phyloP scores from a whole-genome alignment of 306 rosid genomes.

The Quercus berberidifolia region DNA sequence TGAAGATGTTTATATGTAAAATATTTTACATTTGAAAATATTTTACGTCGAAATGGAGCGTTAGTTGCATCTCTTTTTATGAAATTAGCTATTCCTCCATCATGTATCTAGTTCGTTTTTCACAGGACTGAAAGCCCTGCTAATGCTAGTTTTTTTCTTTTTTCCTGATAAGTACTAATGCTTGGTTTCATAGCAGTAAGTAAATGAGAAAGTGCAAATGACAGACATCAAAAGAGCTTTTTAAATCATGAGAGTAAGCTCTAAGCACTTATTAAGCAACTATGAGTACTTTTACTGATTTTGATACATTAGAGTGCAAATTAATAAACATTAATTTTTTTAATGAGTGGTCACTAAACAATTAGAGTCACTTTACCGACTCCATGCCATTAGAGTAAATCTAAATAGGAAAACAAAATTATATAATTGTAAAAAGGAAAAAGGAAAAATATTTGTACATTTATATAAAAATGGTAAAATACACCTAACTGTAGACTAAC shows the following conservation, averaged over 20 bases:
- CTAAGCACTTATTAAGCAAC: neutral
- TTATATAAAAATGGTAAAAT: too few species aligned
- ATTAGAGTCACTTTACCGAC: neutral
- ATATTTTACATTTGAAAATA: constrained; percentile 46
- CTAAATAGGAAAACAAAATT: neutral
- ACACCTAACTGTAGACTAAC: too few species aligned
- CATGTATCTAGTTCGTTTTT: neutral
- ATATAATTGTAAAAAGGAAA: neutral
- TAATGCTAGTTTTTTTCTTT: neutral
- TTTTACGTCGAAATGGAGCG: neutral
- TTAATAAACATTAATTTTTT: neutral
- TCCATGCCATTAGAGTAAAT: neutral
- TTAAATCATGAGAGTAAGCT: neutral
- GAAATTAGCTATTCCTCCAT: neutral
- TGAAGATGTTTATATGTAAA: constrained; percentile 74
- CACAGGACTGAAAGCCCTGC: neutral
- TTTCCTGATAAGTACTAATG: neutral
- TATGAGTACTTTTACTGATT: neutral
- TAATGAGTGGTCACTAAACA: neutral
- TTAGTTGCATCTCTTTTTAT: constrained; percentile 57
- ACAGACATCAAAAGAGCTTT: neutral
- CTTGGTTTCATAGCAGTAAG: neutral
- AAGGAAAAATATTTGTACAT: too few species aligned
- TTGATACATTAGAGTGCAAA: neutral
- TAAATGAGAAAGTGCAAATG: neutral